Evolutionary conservation across 2,329 filamentous ascomycete species (phyloP).

Genomic region (Nigrospora oryzae): DNA sequence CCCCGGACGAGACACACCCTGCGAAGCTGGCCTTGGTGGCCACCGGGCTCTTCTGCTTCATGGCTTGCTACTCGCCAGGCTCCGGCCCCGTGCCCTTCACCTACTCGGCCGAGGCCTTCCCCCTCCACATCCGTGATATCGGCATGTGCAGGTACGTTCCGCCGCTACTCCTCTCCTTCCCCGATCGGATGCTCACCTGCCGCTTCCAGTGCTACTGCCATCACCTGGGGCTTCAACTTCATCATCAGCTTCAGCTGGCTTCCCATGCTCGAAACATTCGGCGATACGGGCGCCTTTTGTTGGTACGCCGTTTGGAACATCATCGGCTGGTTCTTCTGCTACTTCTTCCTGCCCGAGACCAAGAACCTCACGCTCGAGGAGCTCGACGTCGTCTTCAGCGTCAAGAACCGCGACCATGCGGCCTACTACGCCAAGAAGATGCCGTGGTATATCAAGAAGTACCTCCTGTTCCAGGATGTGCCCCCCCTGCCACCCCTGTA

Average conservation of each 20-base stretch:
- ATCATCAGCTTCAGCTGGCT: constrained; percentile 31
- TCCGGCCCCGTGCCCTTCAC: constrained; percentile 47
- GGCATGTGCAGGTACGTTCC: constrained; percentile 33
- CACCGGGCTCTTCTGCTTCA: constrained; percentile 57
- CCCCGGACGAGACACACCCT: constrained; percentile 9
- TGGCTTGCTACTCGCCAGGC: constrained; percentile 26
- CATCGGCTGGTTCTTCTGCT: constrained; percentile 30
- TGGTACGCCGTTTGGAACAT: constrained; percentile 38
- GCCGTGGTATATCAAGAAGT: constrained; percentile 7
- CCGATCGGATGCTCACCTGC: background rate
- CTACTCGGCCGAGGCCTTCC: constrained; percentile 58
- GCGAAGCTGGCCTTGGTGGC: constrained; percentile 46
- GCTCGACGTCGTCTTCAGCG: constrained; percentile 18
- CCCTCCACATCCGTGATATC: constrained; percentile 49
- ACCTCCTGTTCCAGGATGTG: constrained; percentile 3
- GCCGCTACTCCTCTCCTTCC: background rate
- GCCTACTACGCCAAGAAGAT: constrained; percentile 5
- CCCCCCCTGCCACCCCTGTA: constrained; percentile 4
- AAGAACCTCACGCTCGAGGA: constrained; percentile 26
- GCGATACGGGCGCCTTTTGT: constrained; percentile 33
- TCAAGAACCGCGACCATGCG: constrained; percentile 5
- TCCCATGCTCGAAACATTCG: constrained; percentile 27
- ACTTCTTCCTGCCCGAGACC: constrained; percentile 28
- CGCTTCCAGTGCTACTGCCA: background rate
- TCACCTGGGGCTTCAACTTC: constrained; percentile 4